phyloP scores from a whole-genome alignment of 768 basidiomycete species.

The Leucocoprinus leucothites region DNA sequence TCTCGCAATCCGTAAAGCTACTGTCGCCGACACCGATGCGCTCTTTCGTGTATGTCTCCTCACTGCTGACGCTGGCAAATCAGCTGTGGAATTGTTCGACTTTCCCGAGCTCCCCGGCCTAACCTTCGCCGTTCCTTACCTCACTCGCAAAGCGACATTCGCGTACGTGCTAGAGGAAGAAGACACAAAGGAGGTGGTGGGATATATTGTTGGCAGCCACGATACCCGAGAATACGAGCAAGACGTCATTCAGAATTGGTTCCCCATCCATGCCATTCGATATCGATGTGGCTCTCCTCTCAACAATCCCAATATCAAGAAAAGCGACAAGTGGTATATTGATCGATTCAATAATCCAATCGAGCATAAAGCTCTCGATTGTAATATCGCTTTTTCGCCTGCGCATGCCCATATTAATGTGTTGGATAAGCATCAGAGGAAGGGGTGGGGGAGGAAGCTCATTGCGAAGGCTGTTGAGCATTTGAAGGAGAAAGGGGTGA shows the following conservation, averaged over 20 bases:
- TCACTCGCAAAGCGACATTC: slow-evolving; percentile 64
- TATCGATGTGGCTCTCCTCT: slow-evolving; percentile 34
- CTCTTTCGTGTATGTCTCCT: slow-evolving; percentile 73
- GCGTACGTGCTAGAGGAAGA: slow-evolving; percentile 71
- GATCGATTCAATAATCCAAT: slow-evolving; percentile 25
- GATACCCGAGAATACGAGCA: slow-evolving; percentile 67
- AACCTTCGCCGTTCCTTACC: slow-evolving; percentile 74
- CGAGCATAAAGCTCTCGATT: slow-evolving; percentile 43
- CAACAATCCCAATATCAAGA: slow-evolving; percentile 25
- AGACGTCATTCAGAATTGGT: slow-evolving; percentile 57
- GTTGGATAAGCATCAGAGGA: slow-evolving; percentile 59
- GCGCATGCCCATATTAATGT: slow-evolving; percentile 80
- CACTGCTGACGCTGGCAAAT: slow-evolving; percentile 68
- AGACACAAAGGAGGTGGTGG: slow-evolving; percentile 49
- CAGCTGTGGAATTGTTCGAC: slow-evolving; percentile 60
- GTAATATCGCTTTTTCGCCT: slow-evolving; percentile 60
- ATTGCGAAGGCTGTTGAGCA: slow-evolving; percentile 52
- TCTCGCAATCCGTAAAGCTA: slow-evolving; percentile 46
- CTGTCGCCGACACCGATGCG: slow-evolving; percentile 47
- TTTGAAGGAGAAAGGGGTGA: slow-evolving; percentile 46
- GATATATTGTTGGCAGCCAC: slow-evolving; percentile 65
- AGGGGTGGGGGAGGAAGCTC: slow-evolving; percentile 69
- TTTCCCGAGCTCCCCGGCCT: slow-evolving; percentile 66
- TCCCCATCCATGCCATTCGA: slow-evolving; percentile 55
- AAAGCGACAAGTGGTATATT: slow-evolving; percentile 42